Conservation (phyloP, 2,329 filamentous ascomycete genomes). For the Penicillium sp. region DNA sequence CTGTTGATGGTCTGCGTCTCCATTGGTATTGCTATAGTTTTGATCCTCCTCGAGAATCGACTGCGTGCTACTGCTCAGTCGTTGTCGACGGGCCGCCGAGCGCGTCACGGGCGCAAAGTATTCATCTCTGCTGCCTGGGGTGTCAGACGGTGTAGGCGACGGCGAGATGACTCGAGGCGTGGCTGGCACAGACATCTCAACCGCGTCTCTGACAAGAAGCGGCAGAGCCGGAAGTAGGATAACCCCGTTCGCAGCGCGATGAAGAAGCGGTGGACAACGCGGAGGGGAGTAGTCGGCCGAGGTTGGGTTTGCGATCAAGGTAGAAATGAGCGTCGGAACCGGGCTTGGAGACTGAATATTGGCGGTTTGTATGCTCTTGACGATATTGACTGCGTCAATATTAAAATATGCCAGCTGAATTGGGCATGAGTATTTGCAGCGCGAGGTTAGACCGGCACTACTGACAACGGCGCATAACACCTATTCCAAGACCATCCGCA, state of each 20-base stretch:
- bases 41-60: slow-evolving; percentile 60
- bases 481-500: not conserved
- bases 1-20: slow-evolving; percentile 54
- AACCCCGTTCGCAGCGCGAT: slow-evolving; percentile 24
- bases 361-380: slow-evolving; percentile 19
- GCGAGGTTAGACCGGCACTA: not conserved
- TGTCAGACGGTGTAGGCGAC: slow-evolving; percentile 65
- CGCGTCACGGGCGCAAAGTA: slow-evolving; percentile 74
- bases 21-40: slow-evolving; percentile 41
- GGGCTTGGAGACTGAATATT: slow-evolving; percentile 31
- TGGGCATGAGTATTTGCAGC: not conserved
- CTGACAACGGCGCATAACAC: slow-evolving; percentile 5
- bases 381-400: not conserved
- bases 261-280: slow-evolving; percentile 15
- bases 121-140: slow-evolving; percentile 49
- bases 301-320: slow-evolving; percentile 20
- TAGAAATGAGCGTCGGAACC: slow-evolving; percentile 18
- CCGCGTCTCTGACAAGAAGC: slow-evolving; percentile 34
- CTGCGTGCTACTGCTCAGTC: slow-evolving; percentile 51
- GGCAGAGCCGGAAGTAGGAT: slow-evolving; percentile 44
- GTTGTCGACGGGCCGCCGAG: slow-evolving; percentile 60
- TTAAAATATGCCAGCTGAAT: not conserved
- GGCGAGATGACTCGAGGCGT: slow-evolving; percentile 80
- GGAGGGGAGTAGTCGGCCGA: not conserved
- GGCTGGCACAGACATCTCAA: slow-evolving; percentile 59